Evolutionary conservation across 768 basidiomycete species (phyloP).

Genomic region (Collybiopsis luxurians): DNA sequence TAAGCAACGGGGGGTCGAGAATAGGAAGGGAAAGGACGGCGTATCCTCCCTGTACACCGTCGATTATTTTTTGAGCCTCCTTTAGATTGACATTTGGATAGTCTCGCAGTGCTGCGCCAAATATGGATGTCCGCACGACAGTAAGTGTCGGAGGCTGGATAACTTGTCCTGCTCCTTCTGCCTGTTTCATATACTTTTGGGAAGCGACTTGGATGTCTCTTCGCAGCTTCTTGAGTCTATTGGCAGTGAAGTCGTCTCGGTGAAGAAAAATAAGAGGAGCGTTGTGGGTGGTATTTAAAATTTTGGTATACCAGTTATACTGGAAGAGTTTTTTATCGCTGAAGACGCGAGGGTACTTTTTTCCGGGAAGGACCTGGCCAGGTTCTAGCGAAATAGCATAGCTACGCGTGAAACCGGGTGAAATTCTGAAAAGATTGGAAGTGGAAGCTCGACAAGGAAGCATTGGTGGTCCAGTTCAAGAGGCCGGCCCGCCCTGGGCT

Average conservation of each 20-base stretch:
- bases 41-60: slow-evolving; percentile 55
- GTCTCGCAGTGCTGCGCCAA: slow-evolving; percentile 75
- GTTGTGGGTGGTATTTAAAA: slow-evolving; percentile 54
- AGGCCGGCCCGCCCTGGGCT: neutral
- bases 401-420: slow-evolving; percentile 21
- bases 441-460: neutral
- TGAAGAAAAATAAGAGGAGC: slow-evolving; percentile 75
- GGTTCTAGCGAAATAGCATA: slow-evolving; percentile 60
- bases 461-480: neutral
- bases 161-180: slow-evolving; percentile 24
- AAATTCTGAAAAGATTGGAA: neutral
- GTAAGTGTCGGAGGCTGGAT: slow-evolving; percentile 52
- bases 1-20: slow-evolving; percentile 72
- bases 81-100: slow-evolving; percentile 46
- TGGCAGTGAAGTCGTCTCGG: slow-evolving; percentile 72
- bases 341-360: slow-evolving; percentile 64
- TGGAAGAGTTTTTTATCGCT: slow-evolving; percentile 75
- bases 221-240: slow-evolving; percentile 65
- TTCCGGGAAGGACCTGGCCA: slow-evolving; percentile 49
- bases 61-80: slow-evolving; percentile 50
- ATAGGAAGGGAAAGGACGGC: slow-evolving; percentile 63
- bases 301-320: slow-evolving; percentile 73
- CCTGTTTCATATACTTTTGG: slow-evolving; percentile 34
- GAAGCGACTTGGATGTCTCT: slow-evolving; percentile 61
- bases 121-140: slow-evolving; percentile 73